Percentiles rank a stretch among this genome's conserved stretches.
Conservation (phyloP, 2,329 filamentous ascomycete species). For the Phialophora macrospora region DNA sequence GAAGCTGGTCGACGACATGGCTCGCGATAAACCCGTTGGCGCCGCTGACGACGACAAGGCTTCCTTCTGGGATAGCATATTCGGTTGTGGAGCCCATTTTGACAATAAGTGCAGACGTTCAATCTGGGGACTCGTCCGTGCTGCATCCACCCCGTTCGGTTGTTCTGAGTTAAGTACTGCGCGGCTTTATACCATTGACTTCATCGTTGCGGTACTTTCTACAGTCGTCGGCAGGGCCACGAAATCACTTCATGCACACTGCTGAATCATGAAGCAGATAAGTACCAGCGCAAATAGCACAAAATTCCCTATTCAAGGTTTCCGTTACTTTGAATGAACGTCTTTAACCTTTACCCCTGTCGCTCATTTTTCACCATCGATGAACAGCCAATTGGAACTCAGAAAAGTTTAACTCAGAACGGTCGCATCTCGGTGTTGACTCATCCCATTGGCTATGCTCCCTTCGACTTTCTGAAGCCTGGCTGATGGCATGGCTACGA, state of each 20-base stretch:
- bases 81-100: slow-evolving; percentile 22
- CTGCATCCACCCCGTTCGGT: neutral
- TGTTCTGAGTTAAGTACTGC: neutral
- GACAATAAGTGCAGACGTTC: neutral
- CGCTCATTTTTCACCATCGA: neutral
- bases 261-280: slow-evolving; percentile 1
- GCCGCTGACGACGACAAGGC: slow-evolving; percentile 53
- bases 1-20: slow-evolving; percentile 50
- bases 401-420: slow-evolving; percentile 17
- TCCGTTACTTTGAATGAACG: neutral
- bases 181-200: neutral
- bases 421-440: neutral
- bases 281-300: neutral
- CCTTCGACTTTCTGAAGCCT: neutral
- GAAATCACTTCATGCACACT: neutral
- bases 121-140: neutral
- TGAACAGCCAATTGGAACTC: slow-evolving; percentile 7
- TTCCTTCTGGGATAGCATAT: slow-evolving; percentile 23
- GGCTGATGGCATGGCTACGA: neutral
- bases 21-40: slow-evolving; percentile 54
- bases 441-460: neutral
- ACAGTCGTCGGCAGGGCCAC: neutral
- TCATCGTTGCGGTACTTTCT: neutral
- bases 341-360: neutral
- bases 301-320: neutral